Evolutionary conservation across 108 stramenopile genomes (phyloP), one percentile per base, ranked within the genome.

Genomic region (Chaetoceros muelleri): DNA sequence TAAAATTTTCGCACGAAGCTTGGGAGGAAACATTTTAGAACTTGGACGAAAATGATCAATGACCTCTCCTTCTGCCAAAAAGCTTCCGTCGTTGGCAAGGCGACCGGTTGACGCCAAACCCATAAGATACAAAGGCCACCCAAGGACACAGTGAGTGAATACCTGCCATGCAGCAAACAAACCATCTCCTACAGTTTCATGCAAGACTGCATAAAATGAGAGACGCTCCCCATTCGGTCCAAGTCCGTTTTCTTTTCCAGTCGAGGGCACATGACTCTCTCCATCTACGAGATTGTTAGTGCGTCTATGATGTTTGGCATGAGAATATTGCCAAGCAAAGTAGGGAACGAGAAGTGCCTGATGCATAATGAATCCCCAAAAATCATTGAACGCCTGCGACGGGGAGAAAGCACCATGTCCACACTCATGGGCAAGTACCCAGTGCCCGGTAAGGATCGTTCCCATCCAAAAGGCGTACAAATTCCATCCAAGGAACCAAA

Each of bases 371-470:
- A 86, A 90, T 52, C 99, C 99, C 46, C 96, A 84, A 31, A 80
- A 53, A 73, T 99, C 95, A 67, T 99, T 99, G 59, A 95, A 80
- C 25, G 79, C 69, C 70, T 96, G 88, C 28, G 67, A 80, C 1
- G 85, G 80, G 17, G 91, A 92, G 63, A 97, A 99, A 56, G 96
- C 94, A 44, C 95, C 95, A 66, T 99, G 99, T 47, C 99, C 99
- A 61, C 97, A 98, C 60, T 99, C 99, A 65, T 99, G 99, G 1
- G 93, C 97, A 1, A 99, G 63, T 24, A 99, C 99, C 99, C 99
- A 99, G 24, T 95, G 95, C 7, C 99, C 97, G 22, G 97, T 98
- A 49, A 95, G 60, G 57, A 97, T 94, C 56, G 90, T 87, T 55
- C 99, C 99, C 80, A 93, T 90, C 73, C 87, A 90, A 67, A 95